Base-by-base conservation (phyloP, 768 basidiomycete genomes). In the Trametes cubensis region DNA sequence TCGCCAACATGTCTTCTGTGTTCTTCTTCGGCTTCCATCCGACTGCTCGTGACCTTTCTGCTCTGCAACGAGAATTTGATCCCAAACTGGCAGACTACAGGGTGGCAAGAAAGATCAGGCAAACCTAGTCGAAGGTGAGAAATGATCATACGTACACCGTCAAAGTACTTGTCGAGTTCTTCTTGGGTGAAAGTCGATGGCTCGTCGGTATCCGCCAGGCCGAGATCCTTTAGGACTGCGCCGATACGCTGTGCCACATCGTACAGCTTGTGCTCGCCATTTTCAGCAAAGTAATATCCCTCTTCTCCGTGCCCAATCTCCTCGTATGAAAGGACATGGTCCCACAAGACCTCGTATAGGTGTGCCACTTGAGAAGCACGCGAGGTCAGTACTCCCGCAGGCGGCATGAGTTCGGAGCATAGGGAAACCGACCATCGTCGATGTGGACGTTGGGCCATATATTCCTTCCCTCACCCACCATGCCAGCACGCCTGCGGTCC, bases 371-470 rank as follows among this genome's bases (percentile, higher is more conserved):
- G 6, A 11, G 34, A 34, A 10, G 6, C 4, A 34, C 10, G 34
- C 11, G 10, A 34, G 5, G 34, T 34, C 11, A 34, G 34, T 14
- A 75, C 76, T 20, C 78, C 81, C 82, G 21, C 21, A 15, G 57
- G 8, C 49, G n/a, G 21, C 51, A 23, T 44, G 30, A 7, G 65
- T 13, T 30, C n/a, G 21, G 34, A n/a, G n/a, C 53, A 49, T 10
- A 28, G 17, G 26, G 39, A 17, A 57, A 57, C 77, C 54, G 59
- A 84, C 85, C 73, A 30, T 86, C 85, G 39, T 79, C 73, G 48
- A 85, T 77, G 59, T 84, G 77, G 20, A 87, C 81, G 61, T 84
- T 76, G 0, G 81, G 78, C 86, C 85, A 89, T 3, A 84, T 44
- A 61, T 88, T 88, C 66, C 77, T 72, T 0, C 88, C 87, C 41